These are phyloP conservation scores for Tolypocladium inflatum DNA, from an alignment of 2,329 filamentous ascomycete species.

Conservation along the genomic window DNA sequence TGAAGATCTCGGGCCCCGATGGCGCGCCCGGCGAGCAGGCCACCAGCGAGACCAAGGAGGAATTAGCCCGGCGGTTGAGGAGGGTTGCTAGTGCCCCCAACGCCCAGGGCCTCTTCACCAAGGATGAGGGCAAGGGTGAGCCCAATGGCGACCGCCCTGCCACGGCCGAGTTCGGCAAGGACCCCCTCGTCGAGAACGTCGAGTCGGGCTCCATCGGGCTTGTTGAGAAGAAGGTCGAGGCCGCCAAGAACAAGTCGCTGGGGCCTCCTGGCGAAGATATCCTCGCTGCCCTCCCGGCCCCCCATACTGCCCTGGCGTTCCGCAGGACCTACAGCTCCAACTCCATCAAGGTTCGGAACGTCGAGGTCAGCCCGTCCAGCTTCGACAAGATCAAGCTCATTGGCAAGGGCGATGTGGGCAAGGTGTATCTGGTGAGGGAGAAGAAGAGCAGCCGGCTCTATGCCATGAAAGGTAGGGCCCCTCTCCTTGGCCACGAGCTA, in stretches of 20 bases:
- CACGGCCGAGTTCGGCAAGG: slow-evolving; percentile 80
- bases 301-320: slow-evolving; percentile 65
- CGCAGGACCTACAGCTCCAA: slow-evolving; percentile 96
- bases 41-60: slow-evolving; percentile 78
- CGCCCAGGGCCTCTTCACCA: slow-evolving; percentile 79
- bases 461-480: slow-evolving; percentile 84
- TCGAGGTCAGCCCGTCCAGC: slow-evolving; percentile 88
- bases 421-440: slow-evolving; percentile 93
- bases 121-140: slow-evolving; percentile 21
- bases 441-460: slow-evolving; percentile 95
- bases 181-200: slow-evolving; percentile 51
- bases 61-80: slow-evolving; percentile 83
- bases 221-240: slow-evolving; percentile 20
- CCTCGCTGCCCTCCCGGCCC: slow-evolving; percentile 54
- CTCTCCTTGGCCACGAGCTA: neutral
- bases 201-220: slow-evolving; percentile 32
- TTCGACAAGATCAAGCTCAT: slow-evolving; percentile 99
- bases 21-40: slow-evolving; percentile 56
- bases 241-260: slow-evolving; percentile 23
- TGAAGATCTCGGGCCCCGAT: slow-evolving; percentile 62
- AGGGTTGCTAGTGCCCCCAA: slow-evolving; percentile 95
- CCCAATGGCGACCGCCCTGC: slow-evolving; percentile 59
- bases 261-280: slow-evolving; percentile 36
- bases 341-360: slow-evolving; percentile 95
- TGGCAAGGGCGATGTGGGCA: slow-evolving; percentile 96